Evolutionary conservation across 2,329 filamentous ascomycete genomes (phyloP).

Genomic region (Myriosclerotinia scirpicola): DNA sequence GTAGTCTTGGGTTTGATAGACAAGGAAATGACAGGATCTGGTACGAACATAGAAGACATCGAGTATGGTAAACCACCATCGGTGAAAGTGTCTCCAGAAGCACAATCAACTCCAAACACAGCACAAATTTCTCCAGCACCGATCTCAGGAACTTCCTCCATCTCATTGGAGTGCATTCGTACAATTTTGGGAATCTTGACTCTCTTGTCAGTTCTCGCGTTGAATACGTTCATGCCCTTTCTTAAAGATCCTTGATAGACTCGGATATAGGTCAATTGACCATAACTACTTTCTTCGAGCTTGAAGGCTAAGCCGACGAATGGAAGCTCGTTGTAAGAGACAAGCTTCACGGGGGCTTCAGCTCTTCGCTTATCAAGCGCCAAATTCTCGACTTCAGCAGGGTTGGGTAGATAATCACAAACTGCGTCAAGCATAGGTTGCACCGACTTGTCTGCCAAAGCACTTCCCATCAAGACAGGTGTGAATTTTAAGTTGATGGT

Average conservation of each 20-base stretch:
- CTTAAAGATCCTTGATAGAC: slow-evolving; percentile 92
- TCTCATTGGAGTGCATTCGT: slow-evolving; percentile 98
- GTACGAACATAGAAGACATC: slow-evolving; percentile 98
- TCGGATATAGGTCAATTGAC: slow-evolving; percentile 95
- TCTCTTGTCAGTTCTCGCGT: slow-evolving; percentile 91
- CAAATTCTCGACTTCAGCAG: slow-evolving; percentile 81
- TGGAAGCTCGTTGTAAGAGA: slow-evolving; percentile 89
- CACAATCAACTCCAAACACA: slow-evolving; percentile 96
- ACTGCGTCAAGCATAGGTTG: slow-evolving; percentile 97
- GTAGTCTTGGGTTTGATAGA: slow-evolving; percentile 95
- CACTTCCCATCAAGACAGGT: slow-evolving; percentile 94
- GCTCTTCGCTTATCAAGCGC: slow-evolving; percentile 79
- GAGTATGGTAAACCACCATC: slow-evolving; percentile 89
- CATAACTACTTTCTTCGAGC: slow-evolving; percentile 97
- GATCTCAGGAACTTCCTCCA: slow-evolving; percentile 93
- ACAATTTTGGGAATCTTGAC: slow-evolving; percentile 96
- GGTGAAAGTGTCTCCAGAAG: slow-evolving; percentile 96
- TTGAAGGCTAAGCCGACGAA: slow-evolving; percentile 98
- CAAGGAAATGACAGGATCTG: slow-evolving; percentile 95
- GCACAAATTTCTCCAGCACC: slow-evolving; percentile 97
- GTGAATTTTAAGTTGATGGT: slow-evolving; percentile 91
- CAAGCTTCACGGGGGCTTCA: slow-evolving; percentile 80
- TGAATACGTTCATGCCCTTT: slow-evolving; percentile 90
- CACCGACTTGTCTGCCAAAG: slow-evolving; percentile 88
- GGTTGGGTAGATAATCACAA: slow-evolving; percentile 93